phyloP scores from a whole-genome alignment of 805 yeast species.

The Kuraishia cidri region DNA sequence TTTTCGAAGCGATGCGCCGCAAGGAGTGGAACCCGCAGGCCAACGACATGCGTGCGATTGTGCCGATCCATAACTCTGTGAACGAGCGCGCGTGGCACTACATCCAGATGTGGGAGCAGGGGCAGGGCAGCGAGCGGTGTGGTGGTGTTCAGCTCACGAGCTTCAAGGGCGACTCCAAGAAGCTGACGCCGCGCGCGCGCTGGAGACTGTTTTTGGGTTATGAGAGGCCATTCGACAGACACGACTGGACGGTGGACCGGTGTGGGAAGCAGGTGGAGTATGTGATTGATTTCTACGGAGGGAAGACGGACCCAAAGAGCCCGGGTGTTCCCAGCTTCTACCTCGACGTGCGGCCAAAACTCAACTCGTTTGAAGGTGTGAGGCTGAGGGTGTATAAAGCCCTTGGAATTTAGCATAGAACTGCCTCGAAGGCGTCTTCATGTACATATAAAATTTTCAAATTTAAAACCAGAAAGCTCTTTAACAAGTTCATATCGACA shows the following conservation, averaged over 20 bases:
- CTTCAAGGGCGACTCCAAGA: slow-evolving; percentile 83
- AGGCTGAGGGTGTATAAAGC: slow-evolving; percentile 58
- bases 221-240: slow-evolving; percentile 87
- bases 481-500: slow-evolving; percentile 1
- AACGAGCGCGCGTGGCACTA: slow-evolving; percentile 90
- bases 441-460: slow-evolving; percentile 3
- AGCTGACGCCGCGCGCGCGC: slow-evolving; percentile 83
- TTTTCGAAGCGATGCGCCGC: slow-evolving; percentile 87
- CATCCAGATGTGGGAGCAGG: slow-evolving; percentile 74
- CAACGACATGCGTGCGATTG: slow-evolving; percentile 79
- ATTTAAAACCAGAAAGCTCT: neutral
- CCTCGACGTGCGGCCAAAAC: slow-evolving; percentile 88
- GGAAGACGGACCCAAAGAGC: slow-evolving; percentile 33
- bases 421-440: too few species aligned
- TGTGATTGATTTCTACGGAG: slow-evolving; percentile 85
- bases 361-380: slow-evolving; percentile 74
- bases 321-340: slow-evolving; percentile 52
- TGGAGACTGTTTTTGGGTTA: slow-evolving; percentile 56
- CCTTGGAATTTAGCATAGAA: slow-evolving; percentile 41
- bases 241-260: slow-evolving; percentile 85
- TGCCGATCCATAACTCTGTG: slow-evolving; percentile 90
- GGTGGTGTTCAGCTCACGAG: slow-evolving; percentile 82
- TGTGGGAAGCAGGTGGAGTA: slow-evolving; percentile 82
- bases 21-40: slow-evolving; percentile 83
- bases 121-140: slow-evolving; percentile 50